These are phyloP conservation scores for Musa acuminata DNA, from an alignment of 176 grass and related monocot genomes.

Conservation along the genomic window DNA sequence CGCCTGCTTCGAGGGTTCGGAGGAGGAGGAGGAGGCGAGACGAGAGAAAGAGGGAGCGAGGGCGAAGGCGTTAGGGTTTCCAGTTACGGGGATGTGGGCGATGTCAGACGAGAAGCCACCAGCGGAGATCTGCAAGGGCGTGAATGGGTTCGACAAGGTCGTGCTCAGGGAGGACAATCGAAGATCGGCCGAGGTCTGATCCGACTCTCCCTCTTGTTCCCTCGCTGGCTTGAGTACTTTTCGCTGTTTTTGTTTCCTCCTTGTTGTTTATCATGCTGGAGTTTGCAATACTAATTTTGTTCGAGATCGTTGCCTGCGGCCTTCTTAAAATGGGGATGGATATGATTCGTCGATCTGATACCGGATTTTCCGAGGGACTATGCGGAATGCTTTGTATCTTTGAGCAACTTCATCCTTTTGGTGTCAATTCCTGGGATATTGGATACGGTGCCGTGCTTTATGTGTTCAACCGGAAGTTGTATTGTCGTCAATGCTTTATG, in stretches of 20 bases:
- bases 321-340: not conserved
- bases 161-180: conserved; percentile 50
- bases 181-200: conserved; percentile 60
- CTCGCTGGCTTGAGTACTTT: not conserved
- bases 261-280: not conserved
- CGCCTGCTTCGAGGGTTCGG: not conserved
- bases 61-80: not conserved
- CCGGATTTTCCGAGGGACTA: not conserved
- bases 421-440: too few relatives aligned
- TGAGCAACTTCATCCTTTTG: not conserved
- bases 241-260: not conserved
- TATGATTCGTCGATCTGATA: not conserved
- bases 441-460: too few relatives aligned
- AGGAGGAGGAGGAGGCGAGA: not conserved
- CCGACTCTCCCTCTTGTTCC: not conserved
- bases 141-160: conserved; percentile 73
- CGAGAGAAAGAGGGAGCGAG: not conserved
- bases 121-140: conserved; percentile 42
- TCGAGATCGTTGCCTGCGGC: not conserved
- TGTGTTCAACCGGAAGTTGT: too few relatives aligned
- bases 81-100: not conserved
- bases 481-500: too few relatives aligned
- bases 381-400: not conserved
- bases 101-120: not conserved
- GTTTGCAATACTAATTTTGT: too few relatives aligned